These are phyloP conservation scores for Phytophthora aleatoria DNA, from an alignment of 352 stramenopile species.

Conservation along the genomic window DNA sequence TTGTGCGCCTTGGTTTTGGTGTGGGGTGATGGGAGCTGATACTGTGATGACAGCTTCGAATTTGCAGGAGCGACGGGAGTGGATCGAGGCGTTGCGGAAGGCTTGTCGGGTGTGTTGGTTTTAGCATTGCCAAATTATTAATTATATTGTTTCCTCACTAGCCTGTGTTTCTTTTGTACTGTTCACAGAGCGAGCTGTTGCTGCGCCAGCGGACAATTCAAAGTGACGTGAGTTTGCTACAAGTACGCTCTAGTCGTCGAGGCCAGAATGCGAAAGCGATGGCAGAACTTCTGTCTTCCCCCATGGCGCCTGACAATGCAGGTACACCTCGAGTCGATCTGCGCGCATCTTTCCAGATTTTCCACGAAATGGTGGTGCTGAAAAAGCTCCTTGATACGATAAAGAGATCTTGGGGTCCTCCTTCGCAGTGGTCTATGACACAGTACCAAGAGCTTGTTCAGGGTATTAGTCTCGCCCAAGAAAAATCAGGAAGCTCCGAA, in stretches of 20 bases:
- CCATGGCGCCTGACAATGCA: conserved; percentile 15
- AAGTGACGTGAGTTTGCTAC: conserved; percentile 24
- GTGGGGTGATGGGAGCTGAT: neutral
- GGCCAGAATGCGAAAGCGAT: conserved; percentile 30
- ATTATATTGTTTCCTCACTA: neutral
- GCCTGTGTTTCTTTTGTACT: neutral
- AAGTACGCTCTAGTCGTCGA: conserved; percentile 27
- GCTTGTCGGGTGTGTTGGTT: conserved; percentile 47
- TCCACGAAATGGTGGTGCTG: conserved; percentile 71
- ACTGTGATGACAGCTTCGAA: conserved; percentile 40
- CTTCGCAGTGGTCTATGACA: conserved; percentile 48
- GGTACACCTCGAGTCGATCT: conserved; percentile 43
- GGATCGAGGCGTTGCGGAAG: conserved; percentile 62
- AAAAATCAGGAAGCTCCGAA: conserved; percentile 42
- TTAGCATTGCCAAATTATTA: neutral
- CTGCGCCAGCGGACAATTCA: conserved; percentile 33
- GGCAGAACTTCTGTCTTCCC: conserved; percentile 29
- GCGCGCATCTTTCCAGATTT: conserved; percentile 67
- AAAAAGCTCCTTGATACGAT: conserved; percentile 59
- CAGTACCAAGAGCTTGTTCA: conserved; percentile 73
- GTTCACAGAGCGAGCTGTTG: conserved; percentile 30
- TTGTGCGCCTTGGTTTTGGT: neutral
- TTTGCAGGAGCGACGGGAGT: conserved; percentile 54
- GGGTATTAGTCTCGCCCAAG: conserved; percentile 58
- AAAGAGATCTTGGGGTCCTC: conserved; percentile 48